A percentile compares a stretch with the other conserved stretches of the same genome.
Evolutionary conservation across 2,329 filamentous ascomycete species (phyloP).

Genomic region (Talaromyces albobiverticillius): DNA sequence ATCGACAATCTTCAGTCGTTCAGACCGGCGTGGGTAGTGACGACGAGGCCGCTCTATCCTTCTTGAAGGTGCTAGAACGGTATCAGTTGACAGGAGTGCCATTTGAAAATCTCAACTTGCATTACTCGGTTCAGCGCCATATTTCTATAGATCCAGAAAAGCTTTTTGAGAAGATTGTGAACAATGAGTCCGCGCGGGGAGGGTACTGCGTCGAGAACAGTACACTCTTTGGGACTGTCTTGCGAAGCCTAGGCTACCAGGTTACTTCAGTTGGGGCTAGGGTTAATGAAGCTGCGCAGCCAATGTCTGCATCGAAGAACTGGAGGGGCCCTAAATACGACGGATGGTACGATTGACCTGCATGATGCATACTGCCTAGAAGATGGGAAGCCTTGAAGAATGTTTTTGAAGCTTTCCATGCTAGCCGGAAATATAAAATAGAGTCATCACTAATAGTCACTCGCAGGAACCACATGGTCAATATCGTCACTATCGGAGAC

Average conservation of each 20-base stretch:
- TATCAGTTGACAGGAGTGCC: conserved; percentile 18
- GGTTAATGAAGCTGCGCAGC: conserved; percentile 8
- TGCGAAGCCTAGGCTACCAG: conserved; percentile 47
- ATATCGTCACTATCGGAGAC: conserved; percentile 53
- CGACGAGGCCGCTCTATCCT: conserved; percentile 13
- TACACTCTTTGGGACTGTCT: conserved; percentile 46
- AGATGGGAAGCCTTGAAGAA: background rate
- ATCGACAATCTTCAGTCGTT: conserved; percentile 14
- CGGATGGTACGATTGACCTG: conserved; percentile 8
- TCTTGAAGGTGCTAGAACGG: conserved; percentile 17
- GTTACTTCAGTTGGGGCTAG: conserved; percentile 18
- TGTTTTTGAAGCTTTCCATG: background rate
- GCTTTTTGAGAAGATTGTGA: conserved; percentile 50
- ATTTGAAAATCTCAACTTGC: conserved; percentile 55
- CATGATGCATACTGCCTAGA: background rate
- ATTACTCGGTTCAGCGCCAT: conserved; percentile 41
- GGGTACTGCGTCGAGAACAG: conserved; percentile 59
- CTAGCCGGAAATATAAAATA: background rate
- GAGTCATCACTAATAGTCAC: conserved; percentile 1
- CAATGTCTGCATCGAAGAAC: conserved; percentile 5
- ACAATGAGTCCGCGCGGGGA: conserved; percentile 27
- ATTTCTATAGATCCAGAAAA: conserved; percentile 45
- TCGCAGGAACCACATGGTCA: conserved; percentile 52
- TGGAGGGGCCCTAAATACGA: conserved; percentile 9
- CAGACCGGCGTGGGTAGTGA: conserved; percentile 12